Conservation (phyloP, 2,329 filamentous ascomycete species). For the Podosphaera leucotricha region DNA sequence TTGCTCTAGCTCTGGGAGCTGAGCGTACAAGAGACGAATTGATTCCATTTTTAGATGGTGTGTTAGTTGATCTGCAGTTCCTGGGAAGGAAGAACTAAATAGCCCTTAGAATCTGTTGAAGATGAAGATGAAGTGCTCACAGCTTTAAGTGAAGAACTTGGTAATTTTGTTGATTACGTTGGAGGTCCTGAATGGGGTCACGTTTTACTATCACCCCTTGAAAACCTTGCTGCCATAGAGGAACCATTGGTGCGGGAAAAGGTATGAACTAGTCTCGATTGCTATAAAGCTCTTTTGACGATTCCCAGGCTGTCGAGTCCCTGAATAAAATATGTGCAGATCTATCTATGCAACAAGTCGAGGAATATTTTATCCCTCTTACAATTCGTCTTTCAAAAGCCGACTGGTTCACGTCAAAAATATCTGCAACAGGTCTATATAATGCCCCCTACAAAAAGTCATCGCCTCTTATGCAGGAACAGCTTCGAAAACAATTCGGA, state of each 20-base stretch:
- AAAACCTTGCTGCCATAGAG: conserved; percentile 96
- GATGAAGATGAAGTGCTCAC: conserved; percentile 97
- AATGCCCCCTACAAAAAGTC: conserved; percentile 85
- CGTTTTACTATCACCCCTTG: conserved; percentile 84
- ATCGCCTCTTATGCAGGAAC: conserved; percentile 66
- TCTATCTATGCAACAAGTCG: conserved; percentile 75
- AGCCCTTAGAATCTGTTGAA: conserved; percentile 68
- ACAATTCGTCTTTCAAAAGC: conserved; percentile 92
- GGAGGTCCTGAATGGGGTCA: conserved; percentile 84
- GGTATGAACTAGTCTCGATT: conserved; percentile 25
- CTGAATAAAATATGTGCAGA: conserved; percentile 97
- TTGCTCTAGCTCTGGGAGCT: conserved; percentile 82
- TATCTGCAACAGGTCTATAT: conserved; percentile 90
- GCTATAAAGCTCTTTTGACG: background rate
- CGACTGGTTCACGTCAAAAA: conserved; percentile 99
- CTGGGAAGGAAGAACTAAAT: conserved; percentile 13
- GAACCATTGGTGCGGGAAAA: conserved; percentile 96
- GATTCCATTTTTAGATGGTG: conserved; percentile 96
- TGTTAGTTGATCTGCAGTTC: conserved; percentile 1
- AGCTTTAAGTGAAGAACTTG: conserved; percentile 87
- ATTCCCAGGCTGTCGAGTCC: conserved; percentile 70
- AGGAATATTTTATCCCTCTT: conserved; percentile 92
- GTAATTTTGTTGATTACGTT: conserved; percentile 92
- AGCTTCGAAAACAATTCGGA: conserved; percentile 74
- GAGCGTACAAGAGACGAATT: conserved; percentile 96